These are phyloP conservation scores for Limonium bicolor DNA, from an alignment of 148 eudicot genomes.

Conservation along the genomic window DNA sequence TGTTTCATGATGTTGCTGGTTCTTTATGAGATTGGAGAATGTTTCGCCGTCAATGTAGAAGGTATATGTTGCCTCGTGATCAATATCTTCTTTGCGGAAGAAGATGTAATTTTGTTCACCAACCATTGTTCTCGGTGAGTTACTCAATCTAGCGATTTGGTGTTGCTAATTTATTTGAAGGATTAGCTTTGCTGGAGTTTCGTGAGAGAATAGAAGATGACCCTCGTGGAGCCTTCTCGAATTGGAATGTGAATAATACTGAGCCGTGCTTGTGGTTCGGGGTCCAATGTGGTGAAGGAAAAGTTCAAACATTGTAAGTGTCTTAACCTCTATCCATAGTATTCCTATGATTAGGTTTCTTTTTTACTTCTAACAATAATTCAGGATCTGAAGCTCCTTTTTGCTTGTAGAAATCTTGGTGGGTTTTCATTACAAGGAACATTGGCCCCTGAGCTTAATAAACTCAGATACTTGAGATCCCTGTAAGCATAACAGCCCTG, in stretches of 20 bases:
- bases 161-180: constrained; percentile 3
- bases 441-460: constrained; percentile 19
- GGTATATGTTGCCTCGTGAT: constrained; percentile 11
- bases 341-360: neutral
- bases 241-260: constrained; percentile 23
- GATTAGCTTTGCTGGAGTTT: constrained; percentile 30
- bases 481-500: too few species aligned
- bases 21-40: constrained; percentile 28
- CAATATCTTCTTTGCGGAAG: too few species aligned
- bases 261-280: constrained; percentile 35
- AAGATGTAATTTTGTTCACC: too few species aligned
- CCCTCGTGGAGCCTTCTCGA: constrained; percentile 25
- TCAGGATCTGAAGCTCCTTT: neutral
- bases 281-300: constrained; percentile 24
- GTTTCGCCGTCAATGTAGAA: constrained; percentile 26
- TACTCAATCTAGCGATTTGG: neutral
- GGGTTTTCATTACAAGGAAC: constrained; percentile 29
- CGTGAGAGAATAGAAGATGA: constrained; percentile 25
- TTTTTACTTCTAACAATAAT: neutral
- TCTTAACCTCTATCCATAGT: neutral
- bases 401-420: constrained; percentile 18
- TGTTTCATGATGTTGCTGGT: constrained; percentile 33
- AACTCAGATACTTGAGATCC: constrained; percentile 30
- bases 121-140: neutral
- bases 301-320: constrained; percentile 32